Base-by-base conservation (phyloP, 345 rosid species). In the Raphanus raphanistrum region DNA sequence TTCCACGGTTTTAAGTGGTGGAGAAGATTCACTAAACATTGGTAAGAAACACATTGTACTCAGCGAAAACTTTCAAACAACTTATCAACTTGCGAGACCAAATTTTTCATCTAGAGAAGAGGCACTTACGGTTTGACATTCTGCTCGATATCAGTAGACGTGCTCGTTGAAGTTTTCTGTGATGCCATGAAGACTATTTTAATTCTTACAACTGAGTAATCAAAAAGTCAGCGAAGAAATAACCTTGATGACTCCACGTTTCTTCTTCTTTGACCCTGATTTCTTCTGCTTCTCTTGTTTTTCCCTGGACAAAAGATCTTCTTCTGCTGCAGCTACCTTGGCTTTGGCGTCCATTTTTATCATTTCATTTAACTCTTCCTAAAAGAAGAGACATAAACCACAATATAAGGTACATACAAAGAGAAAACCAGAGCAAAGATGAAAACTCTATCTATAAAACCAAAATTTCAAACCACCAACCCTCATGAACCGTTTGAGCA, bases 311-410 rank as follows among this genome's bases (percentile, higher is more conserved):
- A 60, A 60, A 28, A 60, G 36, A 26, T 26, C 33, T 27, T 35
- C 64, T 60, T 60, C 35, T 60, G 36, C 65, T 59, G 63, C 63
- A 59, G 35, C 81, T 43, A 32, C 17, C 67, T 66, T 66, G 63
- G 72, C 41, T 35, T 60, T 12, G 63, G 64, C 21, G 27, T 72
- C 77, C 43, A 58, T 35, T 32, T 70, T 36, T 15, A 63, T 25
- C 35, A 43, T 9, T 16, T 9, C 48, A 9, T 58, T 16, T 28
- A 60, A 60, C 65, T 60, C 65, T 13, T 60, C 65, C 65, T 60
- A 13, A 17, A 60, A 28, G 65, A 60, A 12, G 65, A 60, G 17
- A 12, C 17, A 28, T 6, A 28, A 60, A 12, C 15, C 32, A 12
- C 16, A 60, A 60, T 60, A 12, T 13, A 60, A 60, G 36, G 65